Conservation (phyloP, 805 yeast genomes). For the Kluyveromyces wickerhamii region DNA sequence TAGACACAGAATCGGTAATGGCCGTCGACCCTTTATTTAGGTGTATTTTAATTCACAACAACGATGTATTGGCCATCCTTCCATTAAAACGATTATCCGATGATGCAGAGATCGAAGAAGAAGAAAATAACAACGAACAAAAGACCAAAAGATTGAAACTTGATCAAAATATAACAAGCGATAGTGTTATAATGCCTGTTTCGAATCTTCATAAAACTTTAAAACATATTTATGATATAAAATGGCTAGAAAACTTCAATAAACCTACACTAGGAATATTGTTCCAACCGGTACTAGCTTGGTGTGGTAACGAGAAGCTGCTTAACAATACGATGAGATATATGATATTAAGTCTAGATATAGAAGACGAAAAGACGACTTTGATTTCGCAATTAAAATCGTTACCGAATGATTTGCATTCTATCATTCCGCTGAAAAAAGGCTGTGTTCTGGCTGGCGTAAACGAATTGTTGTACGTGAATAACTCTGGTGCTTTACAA, state of each 20-base stretch:
- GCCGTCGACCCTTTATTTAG: conserved; percentile 54
- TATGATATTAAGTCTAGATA: conserved; percentile 43
- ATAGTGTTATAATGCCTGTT: conserved; percentile 55
- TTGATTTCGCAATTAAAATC: conserved; percentile 55
- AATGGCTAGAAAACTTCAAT: conserved; percentile 63
- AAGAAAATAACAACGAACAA: conserved; percentile 12
- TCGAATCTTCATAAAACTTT: conserved; percentile 49
- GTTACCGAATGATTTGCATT: conserved; percentile 68
- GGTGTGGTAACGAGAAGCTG: conserved; percentile 55
- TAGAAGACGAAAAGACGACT: conserved; percentile 49
- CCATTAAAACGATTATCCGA: conserved; percentile 48
- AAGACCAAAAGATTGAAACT: conserved; percentile 6
- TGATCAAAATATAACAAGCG: conserved; percentile 5
- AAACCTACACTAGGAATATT: conserved; percentile 77
- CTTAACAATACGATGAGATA: conserved; percentile 18
- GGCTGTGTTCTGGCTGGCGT: conserved; percentile 68
- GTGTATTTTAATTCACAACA: conserved; percentile 51
- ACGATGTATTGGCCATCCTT: conserved; percentile 62
- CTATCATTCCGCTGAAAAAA: conserved; percentile 51
- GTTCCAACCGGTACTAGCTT: conserved; percentile 49
- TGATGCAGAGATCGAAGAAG: conserved; percentile 32
- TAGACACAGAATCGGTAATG: conserved; percentile 35
- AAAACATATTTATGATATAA: conserved; percentile 58
- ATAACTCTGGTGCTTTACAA: conserved; percentile 46
- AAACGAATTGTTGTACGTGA: conserved; percentile 71